Conservation (phyloP, 345 rosid species). For the Dovyalis caffra region DNA sequence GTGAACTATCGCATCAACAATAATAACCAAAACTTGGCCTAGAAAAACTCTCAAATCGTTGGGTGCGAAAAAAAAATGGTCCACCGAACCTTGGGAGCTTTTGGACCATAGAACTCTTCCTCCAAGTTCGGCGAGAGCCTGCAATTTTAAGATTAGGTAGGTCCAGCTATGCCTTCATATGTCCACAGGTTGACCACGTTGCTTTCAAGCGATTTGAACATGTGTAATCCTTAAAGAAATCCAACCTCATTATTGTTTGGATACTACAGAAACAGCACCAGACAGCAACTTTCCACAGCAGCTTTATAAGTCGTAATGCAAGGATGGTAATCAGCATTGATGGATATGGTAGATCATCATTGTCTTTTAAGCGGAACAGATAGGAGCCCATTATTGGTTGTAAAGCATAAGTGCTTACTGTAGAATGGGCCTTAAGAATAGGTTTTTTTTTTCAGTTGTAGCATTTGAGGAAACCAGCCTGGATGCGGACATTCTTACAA, state of each 20-base stretch:
- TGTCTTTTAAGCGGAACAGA: background rate
- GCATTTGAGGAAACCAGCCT: background rate
- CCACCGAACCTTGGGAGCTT: no score
- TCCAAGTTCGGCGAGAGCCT: background rate
- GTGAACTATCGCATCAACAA: no score
- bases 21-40: no score
- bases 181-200: background rate
- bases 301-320: background rate
- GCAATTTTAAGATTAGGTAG: background rate
- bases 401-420: background rate
- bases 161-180: background rate
- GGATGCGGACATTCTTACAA: no score
- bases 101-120: background rate
- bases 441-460: background rate
- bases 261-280: background rate
- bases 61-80: no score
- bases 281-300: background rate
- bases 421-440: background rate
- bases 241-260: background rate
- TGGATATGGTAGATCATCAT: background rate
- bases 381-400: background rate
- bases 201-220: background rate
- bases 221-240: background rate
- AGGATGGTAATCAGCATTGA: background rate
- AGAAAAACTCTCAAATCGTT: no score